These are phyloP conservation scores for Hypoxylon trugodes DNA, from an alignment of 495 filamentous ascomycete genomes.

Conservation along the genomic window DNA sequence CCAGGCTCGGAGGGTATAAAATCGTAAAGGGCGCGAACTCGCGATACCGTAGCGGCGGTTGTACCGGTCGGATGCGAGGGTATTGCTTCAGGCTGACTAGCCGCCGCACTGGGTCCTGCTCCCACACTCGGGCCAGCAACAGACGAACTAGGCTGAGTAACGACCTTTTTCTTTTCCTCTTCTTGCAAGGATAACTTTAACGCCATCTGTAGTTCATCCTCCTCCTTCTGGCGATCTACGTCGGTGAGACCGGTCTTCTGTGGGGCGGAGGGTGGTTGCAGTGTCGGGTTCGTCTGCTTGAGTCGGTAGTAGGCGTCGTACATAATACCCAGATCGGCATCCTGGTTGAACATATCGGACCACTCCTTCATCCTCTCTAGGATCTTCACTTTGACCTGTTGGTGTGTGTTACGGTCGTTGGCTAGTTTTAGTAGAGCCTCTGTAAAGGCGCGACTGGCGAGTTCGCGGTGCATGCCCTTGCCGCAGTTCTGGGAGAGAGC, in stretches of 20 bases:
- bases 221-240: conserved; percentile 90
- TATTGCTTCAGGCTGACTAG: conserved; percentile 43
- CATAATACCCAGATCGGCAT: conserved; percentile 97
- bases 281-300: conserved; percentile 84
- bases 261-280: conserved; percentile 92
- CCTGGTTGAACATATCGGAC: conserved; percentile 90
- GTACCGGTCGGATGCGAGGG: conserved; percentile 65
- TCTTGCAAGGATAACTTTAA: conserved; percentile 91
- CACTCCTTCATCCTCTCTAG: conserved; percentile 96
- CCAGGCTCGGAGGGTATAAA: conserved; percentile 93
- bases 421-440: conserved; percentile 92
- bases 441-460: conserved; percentile 94
- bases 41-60: conserved; percentile 95
- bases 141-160: conserved; percentile 29
- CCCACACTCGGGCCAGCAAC: conserved; percentile 46
- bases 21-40: conserved; percentile 92
- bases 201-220: conserved; percentile 97
- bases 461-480: conserved; percentile 86
- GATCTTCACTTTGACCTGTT: conserved; percentile 96
- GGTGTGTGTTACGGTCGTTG: conserved; percentile 92
- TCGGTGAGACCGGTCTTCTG: conserved; percentile 91
- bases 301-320: conserved; percentile 91
- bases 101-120: conserved; percentile 33
- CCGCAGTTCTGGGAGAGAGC: conserved; percentile 96
- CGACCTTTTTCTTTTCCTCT: conserved; percentile 62